A percentile compares a stretch with the other conserved stretches of the same genome.
phyloP scores from a whole-genome alignment of 1,139 yeast species.

The Yamadazyma oceani region DNA sequence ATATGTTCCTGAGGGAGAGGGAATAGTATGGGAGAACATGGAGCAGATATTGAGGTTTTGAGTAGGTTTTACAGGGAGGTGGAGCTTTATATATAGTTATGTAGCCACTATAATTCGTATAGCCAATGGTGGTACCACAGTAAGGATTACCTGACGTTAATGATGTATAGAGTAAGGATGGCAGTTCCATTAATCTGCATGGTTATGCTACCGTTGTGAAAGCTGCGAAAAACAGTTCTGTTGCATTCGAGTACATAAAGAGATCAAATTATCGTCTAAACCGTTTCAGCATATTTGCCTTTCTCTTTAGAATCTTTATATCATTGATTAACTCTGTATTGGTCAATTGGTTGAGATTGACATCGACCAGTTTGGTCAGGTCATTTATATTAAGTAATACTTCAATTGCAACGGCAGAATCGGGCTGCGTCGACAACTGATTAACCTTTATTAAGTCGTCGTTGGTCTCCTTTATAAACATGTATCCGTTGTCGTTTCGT shows the following conservation, averaged over 20 bases:
- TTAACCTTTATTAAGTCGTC: slow-evolving; percentile 19
- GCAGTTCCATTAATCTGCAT: background rate
- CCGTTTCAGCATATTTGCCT: slow-evolving; percentile 8
- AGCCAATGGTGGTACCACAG: too few relatives aligned
- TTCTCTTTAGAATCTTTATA: slow-evolving; percentile 15
- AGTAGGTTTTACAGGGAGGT: too few relatives aligned
- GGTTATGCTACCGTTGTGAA: too few relatives aligned
- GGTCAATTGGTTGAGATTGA: slow-evolving; percentile 12
- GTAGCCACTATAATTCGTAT: too few relatives aligned
- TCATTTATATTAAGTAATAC: slow-evolving; percentile 9
- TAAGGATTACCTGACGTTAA: background rate
- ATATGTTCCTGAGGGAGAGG: too few relatives aligned
- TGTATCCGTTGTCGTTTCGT: slow-evolving; percentile 35
- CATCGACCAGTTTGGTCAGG: slow-evolving; percentile 5
- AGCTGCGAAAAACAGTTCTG: too few relatives aligned
- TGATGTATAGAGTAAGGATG: background rate
- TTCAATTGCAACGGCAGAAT: slow-evolving; percentile 5
- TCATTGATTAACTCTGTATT: slow-evolving; percentile 17
- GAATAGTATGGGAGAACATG: too few relatives aligned
- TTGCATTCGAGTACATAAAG: too few relatives aligned
- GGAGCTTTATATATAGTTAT: background rate
- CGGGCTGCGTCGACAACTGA: background rate
- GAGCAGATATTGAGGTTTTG: too few relatives aligned
- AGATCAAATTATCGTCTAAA: slow-evolving; percentile 3
- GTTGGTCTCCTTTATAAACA: slow-evolving; percentile 37